Conservation (phyloP, 768 basidiomycete genomes). For the Mycena leptocephala region DNA sequence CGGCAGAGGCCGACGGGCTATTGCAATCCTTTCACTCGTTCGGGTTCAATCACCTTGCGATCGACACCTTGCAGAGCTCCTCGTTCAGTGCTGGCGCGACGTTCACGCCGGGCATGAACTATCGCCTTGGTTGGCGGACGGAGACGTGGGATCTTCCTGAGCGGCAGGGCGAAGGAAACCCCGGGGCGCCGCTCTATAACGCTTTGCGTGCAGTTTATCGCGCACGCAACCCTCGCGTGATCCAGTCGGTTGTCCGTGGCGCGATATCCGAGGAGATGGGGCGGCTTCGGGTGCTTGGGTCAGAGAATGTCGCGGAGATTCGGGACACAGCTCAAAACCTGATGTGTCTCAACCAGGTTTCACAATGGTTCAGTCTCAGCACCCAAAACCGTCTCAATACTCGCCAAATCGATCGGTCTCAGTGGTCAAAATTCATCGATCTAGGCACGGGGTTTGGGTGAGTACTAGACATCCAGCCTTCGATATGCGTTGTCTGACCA, state of each 20-base stretch:
- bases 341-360: slow-evolving; percentile 87
- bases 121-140: slow-evolving; percentile 94
- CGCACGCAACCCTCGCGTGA: slow-evolving; percentile 71
- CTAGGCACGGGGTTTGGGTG: slow-evolving; percentile 79
- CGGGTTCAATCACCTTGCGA: slow-evolving; percentile 93
- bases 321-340: slow-evolving; percentile 78
- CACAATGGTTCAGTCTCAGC: slow-evolving; percentile 67
- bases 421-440: slow-evolving; percentile 62
- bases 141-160: slow-evolving; percentile 96
- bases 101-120: slow-evolving; percentile 68
- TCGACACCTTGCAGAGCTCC: slow-evolving; percentile 70
- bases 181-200: slow-evolving; percentile 79
- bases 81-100: slow-evolving; percentile 51
- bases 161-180: slow-evolving; percentile 55
- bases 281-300: slow-evolving; percentile 75
- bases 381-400: slow-evolving; percentile 52
- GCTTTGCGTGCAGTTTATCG: slow-evolving; percentile 88
- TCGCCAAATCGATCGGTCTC: slow-evolving; percentile 49
- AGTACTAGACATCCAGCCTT: slow-evolving; percentile 45
- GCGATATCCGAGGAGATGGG: slow-evolving; percentile 75
- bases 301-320: slow-evolving; percentile 88
- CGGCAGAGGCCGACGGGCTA: slow-evolving; percentile 73
- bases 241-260: slow-evolving; percentile 66
- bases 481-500: slow-evolving; percentile 8
- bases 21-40: slow-evolving; percentile 89